Evolutionary conservation across 2,329 filamentous ascomycete species (phyloP), one percentile per base, ranked within the genome.

Genomic region (Calonectria ilicicola): DNA sequence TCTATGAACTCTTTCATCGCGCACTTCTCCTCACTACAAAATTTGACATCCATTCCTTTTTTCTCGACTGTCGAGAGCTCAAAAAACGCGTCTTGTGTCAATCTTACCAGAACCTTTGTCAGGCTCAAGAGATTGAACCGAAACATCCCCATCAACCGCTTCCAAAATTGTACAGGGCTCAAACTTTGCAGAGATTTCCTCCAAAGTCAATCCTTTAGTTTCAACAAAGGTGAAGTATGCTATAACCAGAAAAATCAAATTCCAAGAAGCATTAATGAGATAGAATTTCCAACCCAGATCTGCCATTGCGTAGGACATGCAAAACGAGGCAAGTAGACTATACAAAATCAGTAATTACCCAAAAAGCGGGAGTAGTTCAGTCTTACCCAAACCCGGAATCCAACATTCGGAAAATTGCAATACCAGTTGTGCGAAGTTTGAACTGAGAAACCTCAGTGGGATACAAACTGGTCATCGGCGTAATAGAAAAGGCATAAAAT

Each of bases 401-500:
- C 3, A 82, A 65, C 63, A 81, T 77, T 38, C 77, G 76, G 63
- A 80, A 82, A 2, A 82, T 75, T 2, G 80, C 80, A 35, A 82
- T 76, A 5, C 82, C 81, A 0, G 77, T 79, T 1, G 81, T 78
- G 7, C 83, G 79, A 2, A 84, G 73, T 32, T 81, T 79, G 73
- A 79, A 83, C 8, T 77, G 80, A 1, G 80, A 79, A 5, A 83
- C 79, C 51, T 83, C 82, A 0, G 81, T 79, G 3, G 81, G 81
- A 53, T 83, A 84, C 29, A 83, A 58, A 35, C 78, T 80, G 1
- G 82, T 81, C 74, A 84, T 77, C 1, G 82, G 82, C 3, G 82
- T 84, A 32, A 83, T 81, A 2, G 80, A 76, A 47, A 82, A 82
- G 4, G 79, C 75, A 46, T 83, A 84, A 42, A 78, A 79, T 3